Conservation (phyloP, 495 filamentous ascomycete genomes). For the Polyplosphaeria fusca region DNA sequence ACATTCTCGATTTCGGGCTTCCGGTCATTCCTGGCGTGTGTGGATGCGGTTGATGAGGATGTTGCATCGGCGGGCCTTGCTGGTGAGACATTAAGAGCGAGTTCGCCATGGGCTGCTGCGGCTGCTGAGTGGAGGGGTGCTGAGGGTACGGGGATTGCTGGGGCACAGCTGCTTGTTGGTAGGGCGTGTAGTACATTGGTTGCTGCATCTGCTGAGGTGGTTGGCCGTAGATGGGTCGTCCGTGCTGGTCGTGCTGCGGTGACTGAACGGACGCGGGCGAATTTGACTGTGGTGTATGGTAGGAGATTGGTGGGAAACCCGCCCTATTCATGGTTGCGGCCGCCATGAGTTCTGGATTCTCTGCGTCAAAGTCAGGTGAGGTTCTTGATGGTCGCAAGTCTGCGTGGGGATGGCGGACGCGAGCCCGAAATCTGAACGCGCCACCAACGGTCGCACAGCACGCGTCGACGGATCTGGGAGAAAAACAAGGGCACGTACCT, state of each 20-base stretch:
- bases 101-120: conserved; percentile 61
- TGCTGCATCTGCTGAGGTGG: conserved; percentile 73
- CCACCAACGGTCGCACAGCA: background rate
- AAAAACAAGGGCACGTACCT: conserved; percentile 35
- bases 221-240: conserved; percentile 74
- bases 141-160: conserved; percentile 74
- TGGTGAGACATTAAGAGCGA: conserved; percentile 69
- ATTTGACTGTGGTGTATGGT: conserved; percentile 93
- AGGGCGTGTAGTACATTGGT: conserved; percentile 70
- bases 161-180: conserved; percentile 57
- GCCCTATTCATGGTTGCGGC: conserved; percentile 80
- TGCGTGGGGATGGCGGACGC: background rate
- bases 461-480: background rate
- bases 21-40: conserved; percentile 49
- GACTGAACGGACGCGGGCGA: conserved; percentile 96
- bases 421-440: background rate
- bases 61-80: conserved; percentile 55
- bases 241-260: conserved; percentile 85
- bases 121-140: conserved; percentile 64
- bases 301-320: conserved; percentile 75
- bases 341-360: conserved; percentile 90
- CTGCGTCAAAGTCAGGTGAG: conserved; percentile 45
- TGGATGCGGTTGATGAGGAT: conserved; percentile 58
- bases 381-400: too few species aligned
- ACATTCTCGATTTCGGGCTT: conserved; percentile 62